Conservation (phyloP, 208 protist genomes). For the Willaertia magna region DNA sequence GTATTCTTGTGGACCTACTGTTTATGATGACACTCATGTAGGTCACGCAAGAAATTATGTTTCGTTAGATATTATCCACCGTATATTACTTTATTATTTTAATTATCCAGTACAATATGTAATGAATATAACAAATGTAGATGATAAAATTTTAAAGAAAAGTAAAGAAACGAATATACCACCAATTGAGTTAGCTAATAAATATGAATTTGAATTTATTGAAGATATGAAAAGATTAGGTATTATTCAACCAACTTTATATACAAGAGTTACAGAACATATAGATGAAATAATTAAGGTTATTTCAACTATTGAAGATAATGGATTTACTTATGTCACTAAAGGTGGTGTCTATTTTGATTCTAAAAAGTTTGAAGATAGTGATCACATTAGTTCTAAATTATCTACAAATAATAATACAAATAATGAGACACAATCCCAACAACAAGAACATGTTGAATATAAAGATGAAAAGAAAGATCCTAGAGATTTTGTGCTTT, state of each 20-base stretch:
- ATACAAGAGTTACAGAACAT: slow-evolving; percentile 94
- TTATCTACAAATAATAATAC: slow-evolving; percentile 1
- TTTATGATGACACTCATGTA: slow-evolving; percentile 90
- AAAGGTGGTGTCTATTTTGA: slow-evolving; percentile 90
- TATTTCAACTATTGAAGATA: slow-evolving; percentile 81
- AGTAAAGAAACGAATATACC: slow-evolving; percentile 19
- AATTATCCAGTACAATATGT: slow-evolving; percentile 67
- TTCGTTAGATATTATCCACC: slow-evolving; percentile 89
- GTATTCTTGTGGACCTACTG: slow-evolving; percentile 96
- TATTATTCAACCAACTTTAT: slow-evolving; percentile 63
- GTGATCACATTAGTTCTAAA: neutral
- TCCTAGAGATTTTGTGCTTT: slow-evolving; percentile 91
- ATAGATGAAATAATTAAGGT: slow-evolving; percentile 84
- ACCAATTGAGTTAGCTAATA: neutral
- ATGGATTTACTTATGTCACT: slow-evolving; percentile 80
- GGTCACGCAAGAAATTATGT: slow-evolving; percentile 95
- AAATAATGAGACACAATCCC: slow-evolving; percentile 74
- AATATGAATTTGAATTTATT: slow-evolving; percentile 67
- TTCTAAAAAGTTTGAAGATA: slow-evolving; percentile 50
- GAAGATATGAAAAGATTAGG: slow-evolving; percentile 73
- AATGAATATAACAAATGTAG: slow-evolving; percentile 98
- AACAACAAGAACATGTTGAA: slow-evolving; percentile 17
- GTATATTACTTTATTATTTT: slow-evolving; percentile 92
- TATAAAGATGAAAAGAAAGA: slow-evolving; percentile 60
- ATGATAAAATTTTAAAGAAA: slow-evolving; percentile 97